phyloP scores from a whole-genome alignment of 768 basidiomycete genomes.

The Boletus patriciae region DNA sequence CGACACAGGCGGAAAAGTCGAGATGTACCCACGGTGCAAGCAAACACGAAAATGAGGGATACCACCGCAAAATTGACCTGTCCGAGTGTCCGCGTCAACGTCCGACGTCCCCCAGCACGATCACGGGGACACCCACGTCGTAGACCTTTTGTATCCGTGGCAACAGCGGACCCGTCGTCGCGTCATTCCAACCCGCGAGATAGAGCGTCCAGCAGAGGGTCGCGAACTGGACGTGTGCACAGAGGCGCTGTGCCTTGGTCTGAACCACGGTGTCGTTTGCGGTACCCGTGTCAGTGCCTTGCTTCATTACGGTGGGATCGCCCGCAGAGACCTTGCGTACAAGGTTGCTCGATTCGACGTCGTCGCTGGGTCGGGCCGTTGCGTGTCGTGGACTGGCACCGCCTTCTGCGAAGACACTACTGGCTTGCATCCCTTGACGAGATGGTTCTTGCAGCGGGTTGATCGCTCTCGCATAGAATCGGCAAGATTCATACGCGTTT shows the following conservation, averaged over 20 bases:
- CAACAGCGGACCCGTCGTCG: slow-evolving; percentile 38
- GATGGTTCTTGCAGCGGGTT: not conserved
- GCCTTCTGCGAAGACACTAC: not conserved
- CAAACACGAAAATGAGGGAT: slow-evolving; percentile 44
- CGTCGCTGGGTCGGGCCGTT: not conserved
- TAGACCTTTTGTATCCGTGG: slow-evolving; percentile 41
- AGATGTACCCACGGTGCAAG: slow-evolving; percentile 35
- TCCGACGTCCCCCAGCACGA: no score
- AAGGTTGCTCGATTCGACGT: slow-evolving; percentile 13
- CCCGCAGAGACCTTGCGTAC: not conserved
- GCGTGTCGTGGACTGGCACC: slow-evolving; percentile 10
- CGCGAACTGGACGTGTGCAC: slow-evolving; percentile 32
- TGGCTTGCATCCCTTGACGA: slow-evolving; percentile 16
- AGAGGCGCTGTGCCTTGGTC: slow-evolving; percentile 23
- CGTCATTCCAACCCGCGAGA: slow-evolving; percentile 42
- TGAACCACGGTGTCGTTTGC: not conserved
- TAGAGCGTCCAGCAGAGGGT: slow-evolving; percentile 38
- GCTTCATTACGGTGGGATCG: not conserved
- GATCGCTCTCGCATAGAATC: not conserved
- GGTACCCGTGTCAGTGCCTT: not conserved
- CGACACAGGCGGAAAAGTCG: not conserved
- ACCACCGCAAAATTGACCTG: slow-evolving; percentile 42
- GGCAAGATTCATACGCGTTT: not conserved
- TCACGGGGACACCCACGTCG: slow-evolving; percentile 23
- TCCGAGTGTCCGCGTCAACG: not conserved